Conservation (phyloP, 176 grass and related monocot genomes). For the Aegilops bicornis region DNA sequence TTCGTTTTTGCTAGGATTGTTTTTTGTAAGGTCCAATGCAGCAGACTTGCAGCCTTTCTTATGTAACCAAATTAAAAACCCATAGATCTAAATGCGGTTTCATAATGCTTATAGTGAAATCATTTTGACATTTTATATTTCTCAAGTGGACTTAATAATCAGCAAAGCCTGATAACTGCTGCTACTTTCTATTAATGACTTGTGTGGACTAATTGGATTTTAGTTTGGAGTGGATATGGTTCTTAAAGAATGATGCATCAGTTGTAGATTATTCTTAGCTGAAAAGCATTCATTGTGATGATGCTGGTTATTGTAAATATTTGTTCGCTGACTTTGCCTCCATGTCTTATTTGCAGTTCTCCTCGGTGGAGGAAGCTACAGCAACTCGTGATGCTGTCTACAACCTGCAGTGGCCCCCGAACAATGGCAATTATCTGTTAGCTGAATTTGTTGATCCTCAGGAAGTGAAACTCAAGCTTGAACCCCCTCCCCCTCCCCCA, state of each 20-base stretch:
- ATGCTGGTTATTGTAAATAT: not conserved
- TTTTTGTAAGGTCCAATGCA: not conserved
- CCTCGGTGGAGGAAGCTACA: constrained; percentile 84
- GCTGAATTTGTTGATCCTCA: constrained; percentile 94
- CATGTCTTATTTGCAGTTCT: constrained; percentile 49
- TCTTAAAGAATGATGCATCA: not conserved
- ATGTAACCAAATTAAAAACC: not conserved
- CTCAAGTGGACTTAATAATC: not conserved
- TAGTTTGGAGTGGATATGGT: not conserved
- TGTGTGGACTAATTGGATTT: not conserved
- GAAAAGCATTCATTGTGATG: not conserved
- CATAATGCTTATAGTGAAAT: too few species aligned
- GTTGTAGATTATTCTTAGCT: not conserved
- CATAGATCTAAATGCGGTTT: not conserved
- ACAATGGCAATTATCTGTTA: constrained; percentile 81
- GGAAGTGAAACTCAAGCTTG: constrained; percentile 74
- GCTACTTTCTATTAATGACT: not conserved
- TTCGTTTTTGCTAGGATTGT: not conserved
- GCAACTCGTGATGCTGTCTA: constrained; percentile 85
- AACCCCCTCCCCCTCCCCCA: constrained; percentile 34
- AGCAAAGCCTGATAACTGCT: not conserved
- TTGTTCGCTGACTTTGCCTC: not conserved
- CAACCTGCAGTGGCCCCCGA: constrained; percentile 94
- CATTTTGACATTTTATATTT: not conserved
- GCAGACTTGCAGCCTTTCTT: not conserved